Evolutionary conservation across 352 stramenopile genomes (phyloP), one percentile per base, ranked within the genome.

Genomic region (Pythium pyrilobum): DNA sequence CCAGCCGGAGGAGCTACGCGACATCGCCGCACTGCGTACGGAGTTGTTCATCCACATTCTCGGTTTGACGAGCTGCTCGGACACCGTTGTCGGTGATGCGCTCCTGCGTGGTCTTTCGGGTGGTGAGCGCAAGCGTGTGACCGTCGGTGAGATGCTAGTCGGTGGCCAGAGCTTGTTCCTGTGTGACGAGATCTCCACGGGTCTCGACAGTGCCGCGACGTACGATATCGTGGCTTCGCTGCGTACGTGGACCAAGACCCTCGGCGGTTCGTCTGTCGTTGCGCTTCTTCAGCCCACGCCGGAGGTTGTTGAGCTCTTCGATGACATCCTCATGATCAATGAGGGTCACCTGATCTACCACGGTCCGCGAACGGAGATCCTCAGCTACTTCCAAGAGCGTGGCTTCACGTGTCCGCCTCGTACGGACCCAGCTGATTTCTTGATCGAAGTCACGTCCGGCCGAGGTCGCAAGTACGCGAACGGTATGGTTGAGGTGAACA

Each of bases 311-410:
- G 85, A 89, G 40, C 67, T 96, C 25, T 98, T 99, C 64, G 96
- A 99, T 64, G 81, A 98, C 52, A 78, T 98, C 12, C 72, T 98
- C 25, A 77, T 99, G 58, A 55, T 99, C 24, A 89, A 95, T 59
- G 81, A 97, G 53, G 95, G 96, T 6, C 71, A 87, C 44, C 62
- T 98, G 44, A 81, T 98, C 18, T 99, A 97, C 65, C 89, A 97
- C 40, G 96, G 95, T 9, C 86, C 81, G 2, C 50, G 78, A 11
- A 77, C 61, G 2, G 71, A 87, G 42, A 85, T 86, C 31, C 21
- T 86, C 32, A 64, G 64, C 24, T 97, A 98, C 64, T 98, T 98
- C 59, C 45, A 85, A 18, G 61, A 67, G 21, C 66, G 84, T 12
- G 89, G 87, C 0, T 93, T 90, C 57, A 69, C 51, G 9, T 91